phyloP scores from a whole-genome alignment of 129 eudicot genomes.

The Cynara cardunculus region DNA sequence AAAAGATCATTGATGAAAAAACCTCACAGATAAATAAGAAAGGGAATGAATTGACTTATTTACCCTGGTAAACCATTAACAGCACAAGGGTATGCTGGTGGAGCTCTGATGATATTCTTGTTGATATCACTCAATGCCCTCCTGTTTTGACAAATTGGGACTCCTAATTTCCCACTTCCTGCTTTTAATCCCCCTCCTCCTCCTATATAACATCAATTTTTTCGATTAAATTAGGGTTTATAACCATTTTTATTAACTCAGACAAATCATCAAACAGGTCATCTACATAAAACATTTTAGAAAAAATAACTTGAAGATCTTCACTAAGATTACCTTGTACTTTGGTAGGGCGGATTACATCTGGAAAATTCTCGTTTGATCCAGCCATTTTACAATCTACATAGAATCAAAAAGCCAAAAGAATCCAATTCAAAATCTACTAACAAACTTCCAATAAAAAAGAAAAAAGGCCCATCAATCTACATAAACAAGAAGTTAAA shows the following conservation, averaged over 20 bases:
- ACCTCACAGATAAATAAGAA: background rate
- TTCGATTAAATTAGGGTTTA: conserved; percentile 1
- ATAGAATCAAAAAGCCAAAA: conserved; percentile 16
- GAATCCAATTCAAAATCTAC: background rate
- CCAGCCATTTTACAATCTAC: conserved; percentile 56
- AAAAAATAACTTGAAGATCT: background rate
- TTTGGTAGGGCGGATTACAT: conserved; percentile 41
- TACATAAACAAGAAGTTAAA: background rate
- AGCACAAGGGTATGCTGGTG: conserved; percentile 39
- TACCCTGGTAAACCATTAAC: conserved; percentile 46
- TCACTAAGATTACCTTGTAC: conserved; percentile 43
- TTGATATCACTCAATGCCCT: conserved; percentile 65
- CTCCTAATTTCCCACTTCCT: conserved; percentile 35
- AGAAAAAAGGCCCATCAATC: conserved; percentile 1
- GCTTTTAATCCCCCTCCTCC: conserved; percentile 38
- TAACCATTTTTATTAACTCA: background rate
- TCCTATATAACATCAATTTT: conserved; percentile 7
- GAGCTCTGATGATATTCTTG: conserved; percentile 52
- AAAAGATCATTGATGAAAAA: background rate
- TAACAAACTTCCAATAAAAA: background rate
- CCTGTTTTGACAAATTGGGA: conserved; percentile 44
- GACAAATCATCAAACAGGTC: conserved; percentile 18
- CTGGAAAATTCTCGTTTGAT: conserved; percentile 51
- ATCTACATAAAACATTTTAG: background rate
- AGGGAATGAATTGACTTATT: conserved; percentile 8